Evolutionary conservation across 371 early-diverging fungal species (phyloP).

Genomic region (Vairimorpha apis): DNA sequence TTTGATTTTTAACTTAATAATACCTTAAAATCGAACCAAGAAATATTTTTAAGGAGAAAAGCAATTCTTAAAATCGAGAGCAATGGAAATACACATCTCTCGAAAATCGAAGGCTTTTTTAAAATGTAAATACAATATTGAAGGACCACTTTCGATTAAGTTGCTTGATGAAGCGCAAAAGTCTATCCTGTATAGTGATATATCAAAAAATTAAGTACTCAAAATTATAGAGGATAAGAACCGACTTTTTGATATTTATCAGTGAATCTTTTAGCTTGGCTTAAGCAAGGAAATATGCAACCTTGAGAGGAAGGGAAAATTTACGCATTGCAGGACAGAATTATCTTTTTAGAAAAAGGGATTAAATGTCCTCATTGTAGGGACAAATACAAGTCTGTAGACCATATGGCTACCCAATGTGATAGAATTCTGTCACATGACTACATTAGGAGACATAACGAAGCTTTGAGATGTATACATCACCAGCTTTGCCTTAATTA

Average conservation of each 20-base stretch:
- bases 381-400: neutral
- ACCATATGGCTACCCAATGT: constrained; percentile 10
- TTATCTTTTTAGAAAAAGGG: neutral
- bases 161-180: neutral
- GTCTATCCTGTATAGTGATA: neutral
- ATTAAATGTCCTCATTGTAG: neutral
- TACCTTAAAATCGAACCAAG: constrained; percentile 1
- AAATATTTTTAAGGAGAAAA: neutral
- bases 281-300: neutral
- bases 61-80: neutral
- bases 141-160: neutral
- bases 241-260: neutral
- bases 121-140: neutral
- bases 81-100: neutral
- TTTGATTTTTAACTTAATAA: neutral
- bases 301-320: neutral
- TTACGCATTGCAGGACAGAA: neutral
- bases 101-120: neutral
- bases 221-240: neutral
- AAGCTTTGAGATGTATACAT: constrained; percentile 4
- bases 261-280: neutral
- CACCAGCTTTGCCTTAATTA: neutral
- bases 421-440: constrained; percentile 3
- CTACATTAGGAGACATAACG: constrained; percentile 2
- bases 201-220: neutral